Base-by-base conservation (phyloP, 805 yeast genomes). In the Helenozyma rhizophorensis region DNA sequence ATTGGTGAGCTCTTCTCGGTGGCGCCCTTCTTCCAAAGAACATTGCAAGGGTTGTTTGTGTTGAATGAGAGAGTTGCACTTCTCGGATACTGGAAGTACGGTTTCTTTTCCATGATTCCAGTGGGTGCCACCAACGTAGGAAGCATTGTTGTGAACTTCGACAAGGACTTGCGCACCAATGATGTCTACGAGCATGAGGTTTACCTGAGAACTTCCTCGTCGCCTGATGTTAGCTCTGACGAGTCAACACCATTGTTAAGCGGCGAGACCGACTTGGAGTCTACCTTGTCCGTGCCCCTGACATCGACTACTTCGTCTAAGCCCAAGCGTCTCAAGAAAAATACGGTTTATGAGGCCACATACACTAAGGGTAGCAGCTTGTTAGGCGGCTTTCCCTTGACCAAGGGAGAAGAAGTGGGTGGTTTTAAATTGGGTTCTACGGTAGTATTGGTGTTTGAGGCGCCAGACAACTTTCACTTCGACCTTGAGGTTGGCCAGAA, bases 101-200 rank as follows among this genome's bases (percentile, higher is more conserved):
- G 99, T 0, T 93, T 93, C 50, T 93, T 93, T 65, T 82, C 94
- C 44, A 93, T 93, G 99, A 90, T 96, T 1, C 97, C 99, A 0
- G 98, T 93, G 9, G 99, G 99, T 10, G 99, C 99, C 15, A 93
- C 98, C 2, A 93, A 93, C 61, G 99, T 93, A 19, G 99, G 99
- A 5, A 83, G 95, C 50, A 93, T 93, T 45, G 80, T 83, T 38
- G 72, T 93, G 45, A 87, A 89, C 54, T 93, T 93, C 51, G 99
- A 93, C 60, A 81, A 82, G 61, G 89, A 85, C 51, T 73, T 93
- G 51, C 74, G 81, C 23, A 93, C 99, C 10, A 93, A 93, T 57
- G 80, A 78, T 21, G 70, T 72, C 27, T 78, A 76, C 46, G 80
- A 77, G 54, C 74, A 72, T 42, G 72, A 63, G 36, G 51, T 55